These are phyloP conservation scores for Zychaea mexicana DNA, from an alignment of 371 early-diverging fungal genomes.

Conservation along the genomic window DNA sequence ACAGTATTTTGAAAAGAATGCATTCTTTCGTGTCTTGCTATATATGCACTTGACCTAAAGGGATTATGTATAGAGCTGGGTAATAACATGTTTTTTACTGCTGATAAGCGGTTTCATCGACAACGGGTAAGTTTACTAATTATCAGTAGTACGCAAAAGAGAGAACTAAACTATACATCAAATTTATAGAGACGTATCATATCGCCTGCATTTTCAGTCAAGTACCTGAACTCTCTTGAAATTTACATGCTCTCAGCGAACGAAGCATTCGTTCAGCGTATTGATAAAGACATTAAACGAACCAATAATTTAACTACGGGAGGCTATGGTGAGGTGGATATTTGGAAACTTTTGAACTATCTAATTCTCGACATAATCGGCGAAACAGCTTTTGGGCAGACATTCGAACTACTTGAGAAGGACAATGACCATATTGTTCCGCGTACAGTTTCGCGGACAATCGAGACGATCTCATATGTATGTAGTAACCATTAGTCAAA, in stretches of 20 bases:
- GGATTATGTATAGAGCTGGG: not conserved
- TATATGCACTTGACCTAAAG: not conserved
- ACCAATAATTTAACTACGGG: not conserved
- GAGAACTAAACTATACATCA: too few species aligned
- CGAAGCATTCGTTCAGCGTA: conserved; percentile 16
- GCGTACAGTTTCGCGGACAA: conserved; percentile 2
- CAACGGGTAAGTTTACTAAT: conserved; percentile 19
- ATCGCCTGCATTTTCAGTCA: conserved; percentile 45
- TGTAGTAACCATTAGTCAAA: not conserved
- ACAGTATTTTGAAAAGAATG: too few species aligned
- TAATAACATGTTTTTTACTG: conserved; percentile 26
- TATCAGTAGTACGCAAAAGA: not conserved
- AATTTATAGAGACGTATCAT: conserved; percentile 39
- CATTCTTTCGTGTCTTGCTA: not conserved
- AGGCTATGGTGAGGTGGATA: conserved; percentile 25
- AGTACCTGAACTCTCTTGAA: conserved; percentile 43
- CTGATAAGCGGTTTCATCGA: conserved; percentile 29
- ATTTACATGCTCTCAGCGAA: conserved; percentile 27
- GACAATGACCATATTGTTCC: conserved; percentile 39
- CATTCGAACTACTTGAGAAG: conserved; percentile 50
- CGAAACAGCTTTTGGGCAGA: conserved; percentile 35
- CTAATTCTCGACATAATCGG: conserved; percentile 51
- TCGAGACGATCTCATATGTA: conserved; percentile 7
- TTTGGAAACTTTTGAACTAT: conserved; percentile 36
- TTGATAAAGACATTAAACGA: conserved; percentile 18